phyloP scores from a whole-genome alignment of 306 rosid species.

The Oemleria cerasiformis region DNA sequence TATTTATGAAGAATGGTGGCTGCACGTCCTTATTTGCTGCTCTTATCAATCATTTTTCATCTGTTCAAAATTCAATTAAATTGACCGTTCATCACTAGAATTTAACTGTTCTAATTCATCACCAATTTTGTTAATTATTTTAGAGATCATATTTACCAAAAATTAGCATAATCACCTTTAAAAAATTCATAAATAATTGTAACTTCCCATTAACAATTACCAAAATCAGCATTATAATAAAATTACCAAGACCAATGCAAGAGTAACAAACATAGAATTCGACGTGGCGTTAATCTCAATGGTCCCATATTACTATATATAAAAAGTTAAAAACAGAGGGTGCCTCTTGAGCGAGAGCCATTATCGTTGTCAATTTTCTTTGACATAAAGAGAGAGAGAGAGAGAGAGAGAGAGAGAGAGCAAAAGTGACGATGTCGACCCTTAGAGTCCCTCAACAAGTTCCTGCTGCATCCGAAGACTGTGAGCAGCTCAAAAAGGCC shows the following conservation, averaged over 20 bases:
- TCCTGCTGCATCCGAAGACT: constrained; percentile 76
- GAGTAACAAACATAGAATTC: neutral
- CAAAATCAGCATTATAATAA: neutral
- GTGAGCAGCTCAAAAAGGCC: constrained; percentile 75
- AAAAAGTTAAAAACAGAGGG: neutral
- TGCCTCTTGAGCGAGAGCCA: neutral
- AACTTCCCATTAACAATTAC: too few relatives aligned
- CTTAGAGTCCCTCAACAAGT: constrained; percentile 52
- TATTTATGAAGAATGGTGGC: too few relatives aligned
- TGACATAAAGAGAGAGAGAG: neutral
- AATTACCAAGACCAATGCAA: neutral
- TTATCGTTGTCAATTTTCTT: neutral
- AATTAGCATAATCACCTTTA: too few relatives aligned
- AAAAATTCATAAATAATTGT: too few relatives aligned
- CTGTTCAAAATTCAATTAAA: too few relatives aligned
- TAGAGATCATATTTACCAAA: too few relatives aligned
- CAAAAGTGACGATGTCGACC: constrained; percentile 50
- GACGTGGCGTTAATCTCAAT: neutral
- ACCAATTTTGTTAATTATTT: too few relatives aligned
- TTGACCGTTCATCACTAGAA: too few relatives aligned
- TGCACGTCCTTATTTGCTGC: too few relatives aligned
- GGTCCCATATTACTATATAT: neutral
- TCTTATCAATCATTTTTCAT: too few relatives aligned
- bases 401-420: neutral
- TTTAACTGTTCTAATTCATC: too few relatives aligned